Conservation (phyloP, 2,329 filamentous ascomycete species). For the Neurospora sp. region DNA sequence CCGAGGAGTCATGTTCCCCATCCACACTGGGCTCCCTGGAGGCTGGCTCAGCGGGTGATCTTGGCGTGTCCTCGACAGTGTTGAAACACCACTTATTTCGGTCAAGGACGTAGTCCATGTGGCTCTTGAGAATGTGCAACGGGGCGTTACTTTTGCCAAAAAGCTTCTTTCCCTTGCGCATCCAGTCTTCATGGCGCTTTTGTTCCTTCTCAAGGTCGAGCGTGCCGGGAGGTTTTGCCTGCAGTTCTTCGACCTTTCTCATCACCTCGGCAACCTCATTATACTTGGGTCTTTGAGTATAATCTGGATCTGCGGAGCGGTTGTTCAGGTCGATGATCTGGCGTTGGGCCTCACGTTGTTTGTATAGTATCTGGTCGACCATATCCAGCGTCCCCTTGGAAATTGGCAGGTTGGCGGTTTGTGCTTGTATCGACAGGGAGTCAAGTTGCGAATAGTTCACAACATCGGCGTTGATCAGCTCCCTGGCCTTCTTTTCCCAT, state of each 20-base stretch:
- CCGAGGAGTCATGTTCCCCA: slow-evolving; percentile 22
- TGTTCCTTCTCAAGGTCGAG: slow-evolving; percentile 90
- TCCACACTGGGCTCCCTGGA: slow-evolving; percentile 66
- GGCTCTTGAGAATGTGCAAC: slow-evolving; percentile 85
- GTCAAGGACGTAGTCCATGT: slow-evolving; percentile 87
- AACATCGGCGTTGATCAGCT: slow-evolving; percentile 82
- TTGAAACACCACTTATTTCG: slow-evolving; percentile 91
- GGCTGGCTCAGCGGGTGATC: slow-evolving; percentile 82
- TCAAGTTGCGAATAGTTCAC: slow-evolving; percentile 94
- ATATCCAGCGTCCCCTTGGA: slow-evolving; percentile 67
- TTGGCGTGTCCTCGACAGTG: slow-evolving; percentile 70
- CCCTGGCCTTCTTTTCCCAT: slow-evolving; percentile 89
- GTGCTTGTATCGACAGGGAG: slow-evolving; percentile 75
- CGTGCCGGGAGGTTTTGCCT: slow-evolving; percentile 85
- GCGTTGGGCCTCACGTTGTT: slow-evolving; percentile 88
- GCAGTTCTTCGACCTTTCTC: slow-evolving; percentile 76
- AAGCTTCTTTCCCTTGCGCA: slow-evolving; percentile 93
- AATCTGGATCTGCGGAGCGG: slow-evolving; percentile 64
- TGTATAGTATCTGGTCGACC: slow-evolving; percentile 88
- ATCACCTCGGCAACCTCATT: slow-evolving; percentile 83
- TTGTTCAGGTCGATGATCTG: slow-evolving; percentile 77
- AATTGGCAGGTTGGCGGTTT: slow-evolving; percentile 62
- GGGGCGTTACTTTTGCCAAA: slow-evolving; percentile 98
- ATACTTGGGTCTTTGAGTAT: slow-evolving; percentile 75
- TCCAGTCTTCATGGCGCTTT: slow-evolving; percentile 96